A percentile compares a stretch with the other conserved stretches of the same genome.
phyloP scores from a whole-genome alignment of 768 basidiomycete species.

The Boletus coccyginus region DNA sequence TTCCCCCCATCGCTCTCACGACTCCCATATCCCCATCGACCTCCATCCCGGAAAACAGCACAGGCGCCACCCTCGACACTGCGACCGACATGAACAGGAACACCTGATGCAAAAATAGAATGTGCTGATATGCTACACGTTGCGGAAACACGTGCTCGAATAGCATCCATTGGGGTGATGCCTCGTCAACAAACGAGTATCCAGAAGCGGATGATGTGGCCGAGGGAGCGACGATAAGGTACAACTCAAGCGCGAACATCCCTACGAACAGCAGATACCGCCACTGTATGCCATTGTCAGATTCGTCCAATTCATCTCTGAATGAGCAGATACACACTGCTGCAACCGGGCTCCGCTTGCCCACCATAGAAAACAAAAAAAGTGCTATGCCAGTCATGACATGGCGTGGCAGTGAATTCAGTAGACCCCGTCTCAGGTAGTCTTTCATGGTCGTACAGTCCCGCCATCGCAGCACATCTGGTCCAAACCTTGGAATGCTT shows the following conservation, averaged over 20 bases:
- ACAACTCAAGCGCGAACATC: constrained; percentile 60
- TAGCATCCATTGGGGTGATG: constrained; percentile 23
- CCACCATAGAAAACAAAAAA: constrained; percentile 60
- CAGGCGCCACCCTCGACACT: constrained; percentile 66
- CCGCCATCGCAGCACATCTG: constrained; percentile 65
- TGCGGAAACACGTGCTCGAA: constrained; percentile 52
- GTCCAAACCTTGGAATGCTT: constrained; percentile 60
- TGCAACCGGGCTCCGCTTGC: constrained; percentile 55
- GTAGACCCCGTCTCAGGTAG: constrained; percentile 63
- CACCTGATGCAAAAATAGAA: constrained; percentile 71
- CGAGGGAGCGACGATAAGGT: constrained; percentile 56
- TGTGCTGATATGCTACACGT: constrained; percentile 73
- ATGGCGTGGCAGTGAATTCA: constrained; percentile 64
- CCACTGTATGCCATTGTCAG: constrained; percentile 52
- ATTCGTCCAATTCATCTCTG: constrained; percentile 4
- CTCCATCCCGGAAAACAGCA: constrained; percentile 46
- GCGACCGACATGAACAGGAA: constrained; percentile 76
- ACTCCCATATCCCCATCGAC: constrained; percentile 28
- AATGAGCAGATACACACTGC: constrained; percentile 51
- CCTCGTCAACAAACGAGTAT: constrained; percentile 24
- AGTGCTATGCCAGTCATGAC: constrained; percentile 56
- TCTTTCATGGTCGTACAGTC: constrained; percentile 68
- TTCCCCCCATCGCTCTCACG: constrained; percentile 40
- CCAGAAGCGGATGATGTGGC: constrained; percentile 10
- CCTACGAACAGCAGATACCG: constrained; percentile 70